Evolutionary conservation across 495 filamentous ascomycete species (phyloP).

Genomic region (Corynascus novoguineensis): DNA sequence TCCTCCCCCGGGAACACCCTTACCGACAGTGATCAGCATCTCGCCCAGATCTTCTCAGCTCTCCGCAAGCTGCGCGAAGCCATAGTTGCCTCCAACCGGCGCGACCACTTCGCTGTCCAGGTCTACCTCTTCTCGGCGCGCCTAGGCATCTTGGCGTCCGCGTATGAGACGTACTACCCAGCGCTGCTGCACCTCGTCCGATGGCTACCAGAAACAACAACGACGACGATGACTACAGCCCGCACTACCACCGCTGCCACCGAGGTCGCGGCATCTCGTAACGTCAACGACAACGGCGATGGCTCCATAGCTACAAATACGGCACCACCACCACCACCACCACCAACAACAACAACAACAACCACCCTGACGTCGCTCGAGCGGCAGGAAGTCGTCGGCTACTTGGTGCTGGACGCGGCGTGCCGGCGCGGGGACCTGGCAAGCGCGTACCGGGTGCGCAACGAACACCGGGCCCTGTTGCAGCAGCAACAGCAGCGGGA

Average conservation of each 20-base stretch:
- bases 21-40: not conserved
- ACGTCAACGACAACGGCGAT: not conserved
- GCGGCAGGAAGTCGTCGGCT: conserved; percentile 68
- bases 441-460: conserved; percentile 60
- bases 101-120: conserved; percentile 62
- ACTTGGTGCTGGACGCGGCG: conserved; percentile 80
- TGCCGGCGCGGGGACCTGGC: conserved; percentile 74
- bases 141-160: conserved; percentile 67
- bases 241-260: not conserved
- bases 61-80: conserved; percentile 91
- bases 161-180: conserved; percentile 84
- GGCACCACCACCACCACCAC: conserved; percentile 36
- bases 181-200: conserved; percentile 74
- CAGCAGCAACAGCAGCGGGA: conserved; percentile 56
- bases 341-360: not conserved
- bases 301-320: too few species aligned
- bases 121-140: conserved; percentile 78
- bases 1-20: not conserved
- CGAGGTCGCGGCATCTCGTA: not conserved
- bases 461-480: conserved; percentile 36
- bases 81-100: conserved; percentile 65
- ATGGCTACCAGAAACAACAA: not conserved
- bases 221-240: conserved; percentile 32
- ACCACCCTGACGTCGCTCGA: conserved; percentile 59
- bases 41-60: conserved; percentile 51